Percentiles rank a stretch among this genome's conserved stretches.
Conservation (phyloP, 2,329 filamentous ascomycete species). For the Arthroderma uncinatum region DNA sequence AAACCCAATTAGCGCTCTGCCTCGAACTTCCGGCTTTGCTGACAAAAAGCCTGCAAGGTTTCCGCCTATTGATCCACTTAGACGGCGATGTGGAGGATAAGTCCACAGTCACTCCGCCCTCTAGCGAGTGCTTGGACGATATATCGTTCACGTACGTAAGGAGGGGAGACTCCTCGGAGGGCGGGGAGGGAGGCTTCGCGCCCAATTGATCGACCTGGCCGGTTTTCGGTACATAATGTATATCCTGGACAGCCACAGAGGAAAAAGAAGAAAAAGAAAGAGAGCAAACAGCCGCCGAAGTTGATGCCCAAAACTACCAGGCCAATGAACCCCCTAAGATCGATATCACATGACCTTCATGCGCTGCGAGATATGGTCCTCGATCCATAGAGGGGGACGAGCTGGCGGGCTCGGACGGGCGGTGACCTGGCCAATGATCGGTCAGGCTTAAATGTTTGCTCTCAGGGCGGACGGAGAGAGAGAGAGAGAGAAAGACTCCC, state of each 20-base stretch:
- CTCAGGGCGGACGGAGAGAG: not conserved
- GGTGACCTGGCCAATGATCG: not conserved
- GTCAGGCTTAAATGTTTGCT: not conserved
- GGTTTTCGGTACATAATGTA: not conserved
- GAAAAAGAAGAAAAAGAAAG: not conserved
- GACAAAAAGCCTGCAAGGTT: not conserved
- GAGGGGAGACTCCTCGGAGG: not conserved
- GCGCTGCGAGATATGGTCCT: slow-evolving; percentile 8
- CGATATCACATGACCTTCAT: slow-evolving; percentile 10
- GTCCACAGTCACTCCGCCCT: not conserved
- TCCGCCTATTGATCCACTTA: not conserved
- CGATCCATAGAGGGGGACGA: not conserved
- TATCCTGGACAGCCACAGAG: not conserved
- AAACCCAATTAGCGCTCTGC: slow-evolving; percentile 4
- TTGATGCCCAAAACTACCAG: not conserved
- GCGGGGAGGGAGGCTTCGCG: not conserved
- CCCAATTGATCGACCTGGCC: not conserved
- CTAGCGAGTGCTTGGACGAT: not conserved
- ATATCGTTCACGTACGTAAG: not conserved
- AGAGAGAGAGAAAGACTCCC: too few relatives aligned
- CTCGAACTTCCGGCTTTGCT: not conserved
- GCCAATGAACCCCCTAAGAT: not conserved
- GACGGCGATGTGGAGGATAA: not conserved
- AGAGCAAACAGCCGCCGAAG: not conserved
- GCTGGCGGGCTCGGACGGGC: not conserved